Percentiles rank a stretch among this genome's conserved stretches.
phyloP scores from a whole-genome alignment of 352 stramenopile species.

The Globisporangium nodosum region DNA sequence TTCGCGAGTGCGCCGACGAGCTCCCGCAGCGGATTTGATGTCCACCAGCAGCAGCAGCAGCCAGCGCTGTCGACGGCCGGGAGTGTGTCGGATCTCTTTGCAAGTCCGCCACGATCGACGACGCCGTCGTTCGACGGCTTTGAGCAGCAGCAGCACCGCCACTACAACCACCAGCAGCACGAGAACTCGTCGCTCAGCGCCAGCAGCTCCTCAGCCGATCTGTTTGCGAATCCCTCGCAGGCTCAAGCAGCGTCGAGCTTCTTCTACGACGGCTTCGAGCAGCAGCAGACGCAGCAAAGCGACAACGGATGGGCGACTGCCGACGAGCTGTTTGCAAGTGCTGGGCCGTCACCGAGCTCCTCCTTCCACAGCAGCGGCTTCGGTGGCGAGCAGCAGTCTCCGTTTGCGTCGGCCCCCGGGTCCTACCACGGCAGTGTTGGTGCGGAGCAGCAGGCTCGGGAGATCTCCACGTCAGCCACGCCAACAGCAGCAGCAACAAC shows the following conservation, averaged over 20 bases:
- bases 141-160: constrained; percentile 2
- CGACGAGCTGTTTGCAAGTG: constrained; percentile 7
- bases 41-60: constrained; percentile 2
- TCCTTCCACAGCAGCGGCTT: not conserved
- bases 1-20: constrained; percentile 13
- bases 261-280: constrained; percentile 6
- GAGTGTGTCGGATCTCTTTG: constrained; percentile 7
- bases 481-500: not conserved
- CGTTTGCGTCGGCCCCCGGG: not conserved
- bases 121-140: constrained; percentile 9
- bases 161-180: not conserved
- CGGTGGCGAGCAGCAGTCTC: not conserved
- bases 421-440: not conserved
- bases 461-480: not conserved
- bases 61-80: constrained; percentile 5
- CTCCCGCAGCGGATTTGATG: constrained; percentile 5
- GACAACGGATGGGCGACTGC: not conserved
- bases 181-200: not conserved
- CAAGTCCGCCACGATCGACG: not conserved
- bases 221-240: constrained; percentile 6
- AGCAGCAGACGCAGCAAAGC: not conserved
- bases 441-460: not conserved
- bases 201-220: constrained; percentile 2
- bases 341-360: not conserved
- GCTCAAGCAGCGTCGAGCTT: not conserved